phyloP scores from a whole-genome alignment of 805 yeast species.

The Blastobotrys robertii region DNA sequence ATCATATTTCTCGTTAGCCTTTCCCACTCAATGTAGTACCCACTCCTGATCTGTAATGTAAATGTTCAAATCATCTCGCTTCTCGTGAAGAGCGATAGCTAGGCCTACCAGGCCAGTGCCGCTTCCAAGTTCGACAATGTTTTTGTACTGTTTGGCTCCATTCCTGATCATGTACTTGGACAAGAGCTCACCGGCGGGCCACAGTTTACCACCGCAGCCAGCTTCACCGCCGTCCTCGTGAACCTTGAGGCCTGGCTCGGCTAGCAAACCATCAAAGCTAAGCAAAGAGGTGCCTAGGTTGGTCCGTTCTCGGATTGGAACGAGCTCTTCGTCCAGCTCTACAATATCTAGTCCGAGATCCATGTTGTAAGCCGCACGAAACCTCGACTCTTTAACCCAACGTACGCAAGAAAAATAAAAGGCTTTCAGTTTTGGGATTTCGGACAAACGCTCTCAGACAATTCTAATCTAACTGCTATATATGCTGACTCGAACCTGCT shows the following conservation, averaged over 20 bases:
- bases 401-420: no score
- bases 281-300: slow-evolving; percentile 33
- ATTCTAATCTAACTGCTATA: no score
- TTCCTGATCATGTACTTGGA: slow-evolving; percentile 34
- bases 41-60: slow-evolving; percentile 41
- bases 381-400: not conserved
- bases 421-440: no score
- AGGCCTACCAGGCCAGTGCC: slow-evolving; percentile 49
- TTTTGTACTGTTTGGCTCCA: slow-evolving; percentile 15
- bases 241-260: slow-evolving; percentile 30
- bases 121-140: slow-evolving; percentile 43
- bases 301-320: slow-evolving; percentile 27
- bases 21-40: slow-evolving; percentile 6
- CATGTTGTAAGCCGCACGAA: not conserved
- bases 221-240: slow-evolving; percentile 48
- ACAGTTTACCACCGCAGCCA: slow-evolving; percentile 56
- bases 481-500: no score
- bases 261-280: slow-evolving; percentile 32
- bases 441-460: no score
- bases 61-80: slow-evolving; percentile 27
- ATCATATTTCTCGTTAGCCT: slow-evolving; percentile 28
- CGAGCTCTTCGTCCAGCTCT: slow-evolving; percentile 24
- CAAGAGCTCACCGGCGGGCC: slow-evolving; percentile 52
- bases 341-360: slow-evolving; percentile 3
- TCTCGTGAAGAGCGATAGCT: slow-evolving; percentile 24